Evolutionary conservation across 2,329 filamentous ascomycete genomes (phyloP), one percentile per base, ranked within the genome.

Genomic region (Neofusicoccum cordaticola): DNA sequence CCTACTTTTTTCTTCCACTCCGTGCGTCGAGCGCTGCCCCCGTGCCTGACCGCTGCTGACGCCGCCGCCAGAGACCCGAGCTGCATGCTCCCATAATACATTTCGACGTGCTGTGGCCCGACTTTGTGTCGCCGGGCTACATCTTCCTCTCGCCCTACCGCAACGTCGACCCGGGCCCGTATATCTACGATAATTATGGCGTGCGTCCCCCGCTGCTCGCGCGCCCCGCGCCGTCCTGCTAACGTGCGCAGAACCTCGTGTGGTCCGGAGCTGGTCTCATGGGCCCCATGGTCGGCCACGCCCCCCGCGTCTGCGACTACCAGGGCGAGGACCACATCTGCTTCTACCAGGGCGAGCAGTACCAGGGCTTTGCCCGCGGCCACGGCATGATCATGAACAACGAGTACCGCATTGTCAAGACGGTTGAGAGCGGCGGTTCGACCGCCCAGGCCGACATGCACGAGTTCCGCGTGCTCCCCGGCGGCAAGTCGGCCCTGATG

Each of bases 371-470:
- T 64, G 82, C 81, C 34, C 76, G 81, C 47, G 82, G 82, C 5
- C 81, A 83, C 75, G 82, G 81, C 45, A 75, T 84, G 22, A 84
- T 84, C 65, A 79, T 84, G 80, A 79, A 85, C 68, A 77, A 78
- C 62, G 75, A 76, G 50, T 84, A 84, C 68, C 75, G 79, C 45
- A 78, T 82, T 47, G 81, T 83, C 50, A 78, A 79, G 68, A 82
- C 80, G 3, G 77, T 84, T 27, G 73, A 78, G 51, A 74, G 71
- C 67, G 71, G 71, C 35, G 74, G 76, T 45, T 73, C 74, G 42
- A 74, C 76, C 51, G 74, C 77, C n/a, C 78, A 78, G 27, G 79
- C 77, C 69, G 83, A 85, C 69, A 83, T 84, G 81, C 83, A 85
- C 69, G 82, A 85, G 66, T 84, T 84, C 69, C 77, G 74, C 65